phyloP scores from a whole-genome alignment of 352 stramenopile genomes.

The Lagenidium giganteum region DNA sequence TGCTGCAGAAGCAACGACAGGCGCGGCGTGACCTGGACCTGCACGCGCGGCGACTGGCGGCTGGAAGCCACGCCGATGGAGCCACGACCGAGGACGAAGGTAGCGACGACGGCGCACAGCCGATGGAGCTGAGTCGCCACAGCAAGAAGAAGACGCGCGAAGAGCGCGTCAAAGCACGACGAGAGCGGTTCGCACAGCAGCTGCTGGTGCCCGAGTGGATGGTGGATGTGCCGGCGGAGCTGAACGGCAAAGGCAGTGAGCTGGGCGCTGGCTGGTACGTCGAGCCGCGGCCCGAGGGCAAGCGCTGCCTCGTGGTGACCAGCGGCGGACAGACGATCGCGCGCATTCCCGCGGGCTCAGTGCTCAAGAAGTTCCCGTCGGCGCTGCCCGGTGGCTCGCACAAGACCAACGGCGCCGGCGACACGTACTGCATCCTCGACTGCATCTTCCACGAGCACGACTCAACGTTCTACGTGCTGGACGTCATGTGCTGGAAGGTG shows the following conservation, averaged over 20 bases:
- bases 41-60: constrained; percentile 47
- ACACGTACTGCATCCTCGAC: constrained; percentile 82
- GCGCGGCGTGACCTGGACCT: constrained; percentile 56
- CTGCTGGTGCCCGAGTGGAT: constrained; percentile 85
- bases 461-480: constrained; percentile 81
- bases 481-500: constrained; percentile 90
- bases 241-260: constrained; percentile 67
- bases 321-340: constrained; percentile 64
- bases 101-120: not conserved
- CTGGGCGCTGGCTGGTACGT: constrained; percentile 82
- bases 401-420: constrained; percentile 51
- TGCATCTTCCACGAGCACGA: constrained; percentile 86
- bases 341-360: constrained; percentile 53
- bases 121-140: constrained; percentile 26
- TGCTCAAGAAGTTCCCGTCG: constrained; percentile 79
- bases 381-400: constrained; percentile 61
- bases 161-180: constrained; percentile 54
- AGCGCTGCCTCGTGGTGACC: constrained; percentile 79
- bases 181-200: constrained; percentile 68
- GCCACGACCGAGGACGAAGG: constrained; percentile 11
- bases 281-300: constrained; percentile 79
- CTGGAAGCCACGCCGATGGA: constrained; percentile 10
- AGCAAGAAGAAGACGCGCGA: constrained; percentile 59
- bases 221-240: constrained; percentile 59
- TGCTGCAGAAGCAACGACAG: constrained; percentile 51